Conservation (phyloP, 1,284 basidiomycete genomes). For the Puccinia hordei region DNA sequence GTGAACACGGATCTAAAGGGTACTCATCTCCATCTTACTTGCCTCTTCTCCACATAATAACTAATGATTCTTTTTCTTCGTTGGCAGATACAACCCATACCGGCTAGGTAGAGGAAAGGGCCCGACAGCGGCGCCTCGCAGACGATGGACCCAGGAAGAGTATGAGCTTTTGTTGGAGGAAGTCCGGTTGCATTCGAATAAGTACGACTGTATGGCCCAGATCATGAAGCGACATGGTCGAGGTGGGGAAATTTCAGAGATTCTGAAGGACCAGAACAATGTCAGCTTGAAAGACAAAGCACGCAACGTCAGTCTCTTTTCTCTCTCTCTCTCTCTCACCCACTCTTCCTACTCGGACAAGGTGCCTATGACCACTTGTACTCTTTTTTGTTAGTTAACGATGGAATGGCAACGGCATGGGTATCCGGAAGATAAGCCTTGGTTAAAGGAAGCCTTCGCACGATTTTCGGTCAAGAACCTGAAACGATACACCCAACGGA, state of each 20-base stretch:
- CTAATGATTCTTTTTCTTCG: neutral
- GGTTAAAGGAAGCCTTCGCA: constrained; percentile 45
- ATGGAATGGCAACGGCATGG: constrained; percentile 49
- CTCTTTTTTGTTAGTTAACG: constrained; percentile 36
- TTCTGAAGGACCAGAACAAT: constrained; percentile 44
- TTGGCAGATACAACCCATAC: constrained; percentile 38
- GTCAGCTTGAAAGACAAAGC: constrained; percentile 50
- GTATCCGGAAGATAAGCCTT: constrained; percentile 49
- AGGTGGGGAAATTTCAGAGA: constrained; percentile 35
- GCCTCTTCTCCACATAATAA: too few relatives aligned
- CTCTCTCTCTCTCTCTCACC: neutral
- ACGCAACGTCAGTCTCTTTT: constrained; percentile 22
- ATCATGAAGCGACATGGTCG: constrained; percentile 48
- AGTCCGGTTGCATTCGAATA: constrained; percentile 42
- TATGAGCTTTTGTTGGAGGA: constrained; percentile 44
- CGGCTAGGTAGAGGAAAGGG: constrained; percentile 44
- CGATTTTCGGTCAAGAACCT: constrained; percentile 36
- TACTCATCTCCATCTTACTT: neutral
- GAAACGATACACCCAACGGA: constrained; percentile 5
- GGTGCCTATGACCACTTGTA: too few relatives aligned
- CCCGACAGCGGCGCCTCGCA: constrained; percentile 20
- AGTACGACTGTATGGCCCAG: constrained; percentile 51
- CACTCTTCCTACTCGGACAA: too few relatives aligned
- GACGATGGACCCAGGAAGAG: constrained; percentile 47
- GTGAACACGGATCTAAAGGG: neutral